Percentiles rank a stretch among this genome's conserved stretches.
phyloP scores from a whole-genome alignment of 495 filamentous ascomycete species.

The Xylaria scruposa region DNA sequence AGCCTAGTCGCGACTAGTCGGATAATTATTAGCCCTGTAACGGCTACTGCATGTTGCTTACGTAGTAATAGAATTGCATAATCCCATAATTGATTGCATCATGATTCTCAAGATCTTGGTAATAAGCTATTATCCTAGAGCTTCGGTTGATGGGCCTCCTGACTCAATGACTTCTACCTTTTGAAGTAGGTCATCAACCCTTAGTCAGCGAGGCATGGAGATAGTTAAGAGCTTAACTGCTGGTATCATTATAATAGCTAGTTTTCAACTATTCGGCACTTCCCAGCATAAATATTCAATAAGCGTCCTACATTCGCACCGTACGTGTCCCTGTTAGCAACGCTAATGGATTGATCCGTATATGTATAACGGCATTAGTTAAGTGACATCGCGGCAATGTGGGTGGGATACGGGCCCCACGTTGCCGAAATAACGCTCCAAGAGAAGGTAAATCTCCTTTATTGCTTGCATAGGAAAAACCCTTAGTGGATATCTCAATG shows the following conservation, averaged over 20 bases:
- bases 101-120: constrained; percentile 21
- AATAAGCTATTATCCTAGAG: not conserved
- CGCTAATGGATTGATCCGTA: not conserved
- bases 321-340: not conserved
- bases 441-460: not conserved
- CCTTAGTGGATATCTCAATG: not conserved
- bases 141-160: not conserved
- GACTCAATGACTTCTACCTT: not conserved
- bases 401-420: not conserved
- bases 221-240: not conserved
- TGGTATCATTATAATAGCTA: not conserved
- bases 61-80: not conserved
- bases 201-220: not conserved
- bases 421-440: not conserved
- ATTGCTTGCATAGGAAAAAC: not conserved
- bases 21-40: not conserved
- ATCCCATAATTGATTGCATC: constrained; percentile 3
- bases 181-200: not conserved
- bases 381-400: not conserved
- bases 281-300: not conserved
- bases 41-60: not conserved
- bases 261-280: not conserved
- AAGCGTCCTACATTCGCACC: not conserved
- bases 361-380: not conserved
- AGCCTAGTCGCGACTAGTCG: not conserved